phyloP scores from a whole-genome alignment of 306 rosid genomes.

The Quercus bicolor region DNA sequence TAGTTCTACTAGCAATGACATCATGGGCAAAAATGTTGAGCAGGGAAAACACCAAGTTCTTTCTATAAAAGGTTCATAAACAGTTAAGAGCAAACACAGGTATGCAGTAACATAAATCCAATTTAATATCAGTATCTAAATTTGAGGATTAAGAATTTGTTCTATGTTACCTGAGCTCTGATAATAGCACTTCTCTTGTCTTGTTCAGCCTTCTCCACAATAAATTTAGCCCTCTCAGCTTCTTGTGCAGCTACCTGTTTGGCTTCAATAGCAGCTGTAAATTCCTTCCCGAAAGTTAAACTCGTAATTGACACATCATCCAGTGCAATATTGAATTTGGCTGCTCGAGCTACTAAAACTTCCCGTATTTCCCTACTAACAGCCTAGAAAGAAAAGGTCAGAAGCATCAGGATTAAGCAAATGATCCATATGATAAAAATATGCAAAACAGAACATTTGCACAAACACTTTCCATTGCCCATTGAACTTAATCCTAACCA shows the following conservation, averaged over 20 bases:
- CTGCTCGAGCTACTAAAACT: slow-evolving; percentile 69
- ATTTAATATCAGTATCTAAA: not conserved
- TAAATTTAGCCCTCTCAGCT: slow-evolving; percentile 91
- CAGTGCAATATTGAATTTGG: slow-evolving; percentile 76
- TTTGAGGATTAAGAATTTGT: not conserved
- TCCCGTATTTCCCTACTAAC: slow-evolving; percentile 84
- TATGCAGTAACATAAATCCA: not conserved
- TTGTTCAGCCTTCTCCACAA: slow-evolving; percentile 87
- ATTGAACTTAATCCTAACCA: not conserved
- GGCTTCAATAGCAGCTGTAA: slow-evolving; percentile 85
- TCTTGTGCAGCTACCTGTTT: slow-evolving; percentile 97
- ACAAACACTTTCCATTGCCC: not conserved
- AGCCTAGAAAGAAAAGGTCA: slow-evolving; percentile 32
- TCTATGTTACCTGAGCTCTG: slow-evolving; percentile 68
- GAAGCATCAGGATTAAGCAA: not conserved
- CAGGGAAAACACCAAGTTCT: not conserved
- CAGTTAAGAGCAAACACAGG: not conserved
- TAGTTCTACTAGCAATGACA: not conserved
- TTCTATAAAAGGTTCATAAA: not conserved
- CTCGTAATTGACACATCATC: slow-evolving; percentile 86
- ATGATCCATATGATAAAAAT: not conserved
- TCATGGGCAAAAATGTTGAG: not conserved
- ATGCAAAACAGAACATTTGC: not conserved
- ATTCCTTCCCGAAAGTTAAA: slow-evolving; percentile 75
- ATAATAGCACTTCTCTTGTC: slow-evolving; percentile 79